phyloP scores from a whole-genome alignment of 148 eudicot genomes.

The Spergularia bocconei region DNA sequence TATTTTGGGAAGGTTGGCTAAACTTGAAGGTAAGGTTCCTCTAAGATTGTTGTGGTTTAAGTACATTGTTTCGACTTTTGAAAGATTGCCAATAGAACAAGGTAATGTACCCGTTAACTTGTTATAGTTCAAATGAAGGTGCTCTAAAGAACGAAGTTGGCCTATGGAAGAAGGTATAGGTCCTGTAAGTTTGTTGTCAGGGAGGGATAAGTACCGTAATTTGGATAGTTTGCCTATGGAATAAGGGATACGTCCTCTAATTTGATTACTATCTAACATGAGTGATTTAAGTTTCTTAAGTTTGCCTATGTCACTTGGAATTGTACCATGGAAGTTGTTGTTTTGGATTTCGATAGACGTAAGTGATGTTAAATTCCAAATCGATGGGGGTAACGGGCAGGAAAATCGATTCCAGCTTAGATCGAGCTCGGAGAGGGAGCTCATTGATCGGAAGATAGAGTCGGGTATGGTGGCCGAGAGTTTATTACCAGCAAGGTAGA shows the following conservation, averaged over 20 bases:
- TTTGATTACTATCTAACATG: constrained; percentile 41
- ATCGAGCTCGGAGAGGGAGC: constrained; percentile 35
- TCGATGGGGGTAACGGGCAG: constrained; percentile 21
- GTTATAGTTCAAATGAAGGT: constrained; percentile 40
- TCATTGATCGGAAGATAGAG: constrained; percentile 29
- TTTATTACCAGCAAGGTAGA: constrained; percentile 40
- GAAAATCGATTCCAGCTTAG: constrained; percentile 44
- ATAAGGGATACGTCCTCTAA: constrained; percentile 43
- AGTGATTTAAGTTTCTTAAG: constrained; percentile 2
- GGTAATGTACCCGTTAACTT: constrained; percentile 49
- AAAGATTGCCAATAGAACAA: constrained; percentile 42
- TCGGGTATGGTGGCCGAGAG: constrained; percentile 44
- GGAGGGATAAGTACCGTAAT: constrained; percentile 35
- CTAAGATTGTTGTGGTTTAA: constrained; percentile 51
- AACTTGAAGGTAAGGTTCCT: constrained; percentile 53
- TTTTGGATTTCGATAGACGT: too few relatives aligned
- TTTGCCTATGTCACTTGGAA: too few relatives aligned
- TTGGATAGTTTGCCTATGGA: constrained; percentile 53
- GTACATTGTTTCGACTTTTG: constrained; percentile 38
- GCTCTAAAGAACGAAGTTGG: constrained; percentile 41
- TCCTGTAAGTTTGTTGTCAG: constrained; percentile 45
- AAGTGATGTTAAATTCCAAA: too few relatives aligned
- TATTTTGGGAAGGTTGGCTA: constrained; percentile 47
- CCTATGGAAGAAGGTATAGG: constrained; percentile 52
- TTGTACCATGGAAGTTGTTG: too few relatives aligned